Percentiles rank a stretch among this genome's conserved stretches.
These are phyloP conservation scores for Salix koriyanagi DNA, from an alignment of 345 rosid species.

Conservation along the genomic window DNA sequence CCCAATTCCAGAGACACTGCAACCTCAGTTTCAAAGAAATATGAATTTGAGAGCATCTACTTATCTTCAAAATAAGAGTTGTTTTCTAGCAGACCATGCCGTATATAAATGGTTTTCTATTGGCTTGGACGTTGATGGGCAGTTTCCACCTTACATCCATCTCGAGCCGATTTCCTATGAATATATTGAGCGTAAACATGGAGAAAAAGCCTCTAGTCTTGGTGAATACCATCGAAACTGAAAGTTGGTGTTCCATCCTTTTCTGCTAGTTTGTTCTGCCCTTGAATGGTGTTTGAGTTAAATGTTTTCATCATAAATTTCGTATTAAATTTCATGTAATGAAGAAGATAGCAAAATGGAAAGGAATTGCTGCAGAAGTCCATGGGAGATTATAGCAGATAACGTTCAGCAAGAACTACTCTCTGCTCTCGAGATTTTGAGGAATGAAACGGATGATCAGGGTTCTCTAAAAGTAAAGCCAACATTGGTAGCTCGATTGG, in stretches of 20 bases:
- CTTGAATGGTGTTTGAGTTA: background rate
- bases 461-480: constrained; percentile 29
- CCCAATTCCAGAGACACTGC: constrained; percentile 30
- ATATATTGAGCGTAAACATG: constrained; percentile 15
- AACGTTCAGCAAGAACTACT: constrained; percentile 44
- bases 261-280: background rate
- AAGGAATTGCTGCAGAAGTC: constrained; percentile 15
- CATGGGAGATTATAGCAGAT: constrained; percentile 44
- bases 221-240: constrained; percentile 22
- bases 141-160: constrained; percentile 27
- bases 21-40: constrained; percentile 31
- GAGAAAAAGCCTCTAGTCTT: constrained; percentile 36
- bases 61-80: constrained; percentile 5
- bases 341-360: constrained; percentile 20
- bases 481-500: constrained; percentile 53
- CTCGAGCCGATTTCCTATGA: constrained; percentile 40
- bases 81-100: constrained; percentile 28
- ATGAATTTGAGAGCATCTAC: constrained; percentile 16
- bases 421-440: constrained; percentile 31
- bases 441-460: constrained; percentile 18
- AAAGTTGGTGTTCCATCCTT: constrained; percentile 22
- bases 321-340: background rate
- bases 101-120: constrained; percentile 44
- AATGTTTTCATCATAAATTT: no score
- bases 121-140: constrained; percentile 38